Conservation (phyloP, 805 yeast species). For the Sugiyamaella valdiviana region DNA sequence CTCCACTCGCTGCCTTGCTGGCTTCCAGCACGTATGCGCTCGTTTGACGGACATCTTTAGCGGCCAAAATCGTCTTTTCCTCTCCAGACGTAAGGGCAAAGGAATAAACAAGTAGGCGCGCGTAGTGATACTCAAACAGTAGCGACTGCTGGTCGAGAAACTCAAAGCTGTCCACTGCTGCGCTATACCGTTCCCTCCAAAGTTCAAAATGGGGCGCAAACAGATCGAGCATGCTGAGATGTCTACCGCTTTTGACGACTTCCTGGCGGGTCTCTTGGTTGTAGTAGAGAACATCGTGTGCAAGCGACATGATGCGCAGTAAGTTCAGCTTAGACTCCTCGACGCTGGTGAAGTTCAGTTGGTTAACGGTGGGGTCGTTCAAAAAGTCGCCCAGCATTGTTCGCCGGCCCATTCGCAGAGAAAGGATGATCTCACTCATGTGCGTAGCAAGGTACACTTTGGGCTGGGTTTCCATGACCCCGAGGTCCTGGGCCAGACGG, state of each 20-base stretch:
- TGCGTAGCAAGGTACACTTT: constrained; percentile 79
- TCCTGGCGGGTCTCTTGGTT: constrained; percentile 32
- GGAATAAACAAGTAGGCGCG: constrained; percentile 77
- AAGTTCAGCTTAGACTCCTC: constrained; percentile 79
- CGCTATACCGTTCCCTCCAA: constrained; percentile 65
- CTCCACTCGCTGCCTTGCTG: constrained; percentile 75
- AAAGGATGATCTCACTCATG: constrained; percentile 73
- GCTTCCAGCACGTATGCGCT: constrained; percentile 70
- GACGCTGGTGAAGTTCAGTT: constrained; percentile 48
- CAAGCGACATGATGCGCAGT: constrained; percentile 69
- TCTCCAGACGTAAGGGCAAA: constrained; percentile 50
- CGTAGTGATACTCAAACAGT: constrained; percentile 77
- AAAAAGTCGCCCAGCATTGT: constrained; percentile 67
- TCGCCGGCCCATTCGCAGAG: constrained; percentile 72
- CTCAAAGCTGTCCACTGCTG: constrained; percentile 26
- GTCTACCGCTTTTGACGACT: constrained; percentile 33
- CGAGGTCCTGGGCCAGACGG: constrained; percentile 80
- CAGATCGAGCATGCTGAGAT: constrained; percentile 63
- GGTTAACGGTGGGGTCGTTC: constrained; percentile 43
- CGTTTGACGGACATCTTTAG: constrained; percentile 69
- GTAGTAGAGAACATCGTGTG: constrained; percentile 77
- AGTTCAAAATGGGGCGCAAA: constrained; percentile 69
- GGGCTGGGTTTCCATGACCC: constrained; percentile 66
- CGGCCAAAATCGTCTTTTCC: constrained; percentile 32
- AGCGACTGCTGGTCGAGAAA: constrained; percentile 61